Conservation (phyloP, 2,329 filamentous ascomycete species). For the Escovopsis weberi region DNA sequence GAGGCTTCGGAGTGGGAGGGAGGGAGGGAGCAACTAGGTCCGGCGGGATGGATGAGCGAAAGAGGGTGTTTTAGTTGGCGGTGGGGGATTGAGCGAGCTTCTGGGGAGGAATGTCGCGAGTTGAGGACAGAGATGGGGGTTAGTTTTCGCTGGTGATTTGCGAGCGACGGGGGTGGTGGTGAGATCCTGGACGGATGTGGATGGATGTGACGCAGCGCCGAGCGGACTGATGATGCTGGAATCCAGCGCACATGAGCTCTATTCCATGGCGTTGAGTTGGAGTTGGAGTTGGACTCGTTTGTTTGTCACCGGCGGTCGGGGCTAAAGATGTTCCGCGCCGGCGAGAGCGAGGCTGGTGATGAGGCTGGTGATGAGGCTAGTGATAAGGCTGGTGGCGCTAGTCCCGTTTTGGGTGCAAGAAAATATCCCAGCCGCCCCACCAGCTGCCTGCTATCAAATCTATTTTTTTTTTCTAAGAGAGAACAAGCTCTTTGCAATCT, state of each 20-base stretch:
- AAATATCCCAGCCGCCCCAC: slow-evolving; percentile 12
- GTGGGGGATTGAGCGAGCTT: neutral
- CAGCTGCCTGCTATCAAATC: slow-evolving; percentile 3
- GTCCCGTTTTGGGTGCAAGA: slow-evolving; percentile 7
- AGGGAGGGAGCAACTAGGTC: neutral
- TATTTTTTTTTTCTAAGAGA: neutral
- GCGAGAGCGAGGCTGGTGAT: too few species aligned
- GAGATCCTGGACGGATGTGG: too few species aligned
- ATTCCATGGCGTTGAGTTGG: too few species aligned
- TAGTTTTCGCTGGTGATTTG: too few species aligned
- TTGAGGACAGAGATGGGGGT: too few species aligned
- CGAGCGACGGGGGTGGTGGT: neutral
- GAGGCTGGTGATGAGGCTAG: too few species aligned
- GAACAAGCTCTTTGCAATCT: neutral
- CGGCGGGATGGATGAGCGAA: neutral
- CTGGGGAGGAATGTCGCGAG: too few species aligned
- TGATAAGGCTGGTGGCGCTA: too few species aligned
- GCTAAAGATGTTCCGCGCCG: too few species aligned
- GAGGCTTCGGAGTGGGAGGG: neutral
- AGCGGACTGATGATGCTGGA: neutral
- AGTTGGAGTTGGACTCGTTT: too few species aligned
- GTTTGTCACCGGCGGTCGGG: too few species aligned
- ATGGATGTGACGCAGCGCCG: slow-evolving; percentile 3
- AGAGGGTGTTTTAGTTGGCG: neutral
- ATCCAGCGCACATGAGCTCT: neutral